Evolutionary conservation across 176 grass and related monocot species (phyloP), one percentile per base, ranked within the genome.

Genomic region (Oryza officinalis): DNA sequence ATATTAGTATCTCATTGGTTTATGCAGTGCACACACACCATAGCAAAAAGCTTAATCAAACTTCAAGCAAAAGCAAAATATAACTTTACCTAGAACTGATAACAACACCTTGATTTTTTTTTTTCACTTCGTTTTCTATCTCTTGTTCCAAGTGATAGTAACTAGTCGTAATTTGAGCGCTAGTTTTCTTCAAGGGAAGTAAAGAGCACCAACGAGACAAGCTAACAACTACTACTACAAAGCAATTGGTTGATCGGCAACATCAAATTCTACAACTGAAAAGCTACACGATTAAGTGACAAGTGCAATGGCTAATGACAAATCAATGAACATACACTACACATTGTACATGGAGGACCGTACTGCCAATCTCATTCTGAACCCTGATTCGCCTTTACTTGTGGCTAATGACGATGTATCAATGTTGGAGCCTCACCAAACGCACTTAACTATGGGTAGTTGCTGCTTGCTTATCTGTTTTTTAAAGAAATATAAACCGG

Each of bases 351-450:
- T 0, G 45, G 41, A 20, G 15, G 5, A 13, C 8, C 25, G n/a
- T 23, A 25, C 9, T 25, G n/a, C n/a, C 22, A 14, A 43, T 71
- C 69, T 47, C 18, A 46, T 31, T 47, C 14, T 2, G 23, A 63
- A 0, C 18, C 47, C 5, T 18, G 54, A 22, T 38, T 72, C 15
- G 57, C 27, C 10, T 72, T 71, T 65, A 11, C 66, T 65, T 72
- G 22, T 20, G 54, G 13, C 32, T 78, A 60, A 13, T 25, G n/a
- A 23, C 23, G 57, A 25, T 13, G 27, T 57, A n/a, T 8, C 22
- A 20, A 15, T 27, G 63, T 27, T 75, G 64, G 50, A 8, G 3
- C 47, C 49, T 77, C 40, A 82, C 86, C 86, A 12, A 77, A 71
- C 86, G 38, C 85, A 82, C 79, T 82, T 13, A 18, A 18, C 46